phyloP scores from a whole-genome alignment of 768 basidiomycete species.

The Collybia mongolica region DNA sequence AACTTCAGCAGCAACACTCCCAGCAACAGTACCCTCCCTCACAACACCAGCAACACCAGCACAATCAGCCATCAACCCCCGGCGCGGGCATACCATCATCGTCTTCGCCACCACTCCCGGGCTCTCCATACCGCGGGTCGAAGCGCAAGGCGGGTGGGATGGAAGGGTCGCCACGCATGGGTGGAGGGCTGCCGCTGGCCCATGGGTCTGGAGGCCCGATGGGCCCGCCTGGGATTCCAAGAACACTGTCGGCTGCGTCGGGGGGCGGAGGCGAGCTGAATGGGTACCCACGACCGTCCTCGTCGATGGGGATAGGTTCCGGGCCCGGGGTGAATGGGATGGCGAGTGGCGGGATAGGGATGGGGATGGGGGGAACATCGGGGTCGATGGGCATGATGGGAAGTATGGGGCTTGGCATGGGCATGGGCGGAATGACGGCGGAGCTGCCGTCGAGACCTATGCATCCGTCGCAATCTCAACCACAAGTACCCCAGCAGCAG shows the following conservation, averaged over 20 bases:
- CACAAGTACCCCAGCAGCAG: background rate
- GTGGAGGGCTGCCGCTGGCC: slow-evolving; percentile 1
- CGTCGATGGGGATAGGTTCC: background rate
- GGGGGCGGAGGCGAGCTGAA: slow-evolving; percentile 11
- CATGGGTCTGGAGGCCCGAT: slow-evolving; percentile 9
- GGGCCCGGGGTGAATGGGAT: background rate
- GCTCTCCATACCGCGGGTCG: slow-evolving; percentile 28
- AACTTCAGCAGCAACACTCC: slow-evolving; percentile 9
- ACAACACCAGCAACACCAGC: slow-evolving; percentile 17
- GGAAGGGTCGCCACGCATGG: slow-evolving; percentile 20
- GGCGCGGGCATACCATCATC: slow-evolving; percentile 4
- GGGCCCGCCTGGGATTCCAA: slow-evolving; percentile 21
- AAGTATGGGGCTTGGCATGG: background rate
- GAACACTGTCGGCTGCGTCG: slow-evolving; percentile 12
- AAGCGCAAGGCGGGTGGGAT: slow-evolving; percentile 24
- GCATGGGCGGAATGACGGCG: slow-evolving; percentile 12
- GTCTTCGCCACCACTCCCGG: slow-evolving; percentile 9
- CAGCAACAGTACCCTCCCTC: slow-evolving; percentile 7
- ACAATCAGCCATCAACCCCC: background rate
- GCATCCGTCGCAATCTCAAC: slow-evolving; percentile 2
- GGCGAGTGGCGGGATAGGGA: slow-evolving; percentile 9
- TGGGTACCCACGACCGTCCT: slow-evolving; percentile 3
- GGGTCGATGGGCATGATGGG: slow-evolving; percentile 1
- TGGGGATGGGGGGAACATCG: slow-evolving; percentile 10
- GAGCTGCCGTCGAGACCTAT: slow-evolving; percentile 6